Evolutionary conservation across 2,329 filamentous ascomycete genomes (phyloP).

Genomic region (Aureobasidium pullulans): DNA sequence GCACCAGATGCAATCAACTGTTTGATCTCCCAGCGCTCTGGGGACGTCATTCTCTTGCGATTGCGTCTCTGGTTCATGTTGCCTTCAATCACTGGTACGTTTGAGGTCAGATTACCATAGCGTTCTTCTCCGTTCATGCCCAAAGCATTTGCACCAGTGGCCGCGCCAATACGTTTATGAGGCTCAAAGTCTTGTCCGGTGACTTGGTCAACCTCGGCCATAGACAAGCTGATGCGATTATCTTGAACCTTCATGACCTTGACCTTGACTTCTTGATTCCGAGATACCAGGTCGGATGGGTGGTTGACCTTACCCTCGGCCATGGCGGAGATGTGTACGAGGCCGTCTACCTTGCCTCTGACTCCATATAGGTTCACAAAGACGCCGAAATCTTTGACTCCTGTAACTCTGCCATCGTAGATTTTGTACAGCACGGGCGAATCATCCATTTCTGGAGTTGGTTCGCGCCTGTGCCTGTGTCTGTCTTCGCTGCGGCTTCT

Average conservation of each 20-base stretch:
- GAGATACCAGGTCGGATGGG: conserved; percentile 76
- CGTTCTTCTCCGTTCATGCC: conserved; percentile 59
- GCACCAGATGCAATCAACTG: conserved; percentile 94
- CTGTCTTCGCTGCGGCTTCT: conserved; percentile 46
- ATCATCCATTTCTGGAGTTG: conserved; percentile 71
- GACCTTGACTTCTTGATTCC: conserved; percentile 79
- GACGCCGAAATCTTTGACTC: conserved; percentile 89
- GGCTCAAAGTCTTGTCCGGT: conserved; percentile 79
- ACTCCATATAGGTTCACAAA: conserved; percentile 91
- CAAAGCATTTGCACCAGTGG: conserved; percentile 84
- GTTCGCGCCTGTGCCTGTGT: conserved; percentile 56
- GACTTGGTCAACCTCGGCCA: conserved; percentile 94
- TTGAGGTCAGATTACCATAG: conserved; percentile 45
- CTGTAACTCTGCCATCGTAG: conserved; percentile 83
- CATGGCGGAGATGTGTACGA: conserved; percentile 90
- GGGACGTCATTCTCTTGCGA: conserved; percentile 91
- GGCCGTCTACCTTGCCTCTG: conserved; percentile 78
- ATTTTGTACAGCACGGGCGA: conserved; percentile 74
- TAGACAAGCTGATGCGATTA: conserved; percentile 75
- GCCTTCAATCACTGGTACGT: conserved; percentile 57
- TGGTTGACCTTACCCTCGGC: conserved; percentile 82
- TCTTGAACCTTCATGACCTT: conserved; percentile 86
- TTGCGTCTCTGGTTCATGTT: conserved; percentile 50
- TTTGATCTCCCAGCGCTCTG: conserved; percentile 94
- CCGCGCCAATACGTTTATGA: conserved; percentile 68